Conservation (phyloP, 768 basidiomycete genomes). For the Calocybe gangraenosa region DNA sequence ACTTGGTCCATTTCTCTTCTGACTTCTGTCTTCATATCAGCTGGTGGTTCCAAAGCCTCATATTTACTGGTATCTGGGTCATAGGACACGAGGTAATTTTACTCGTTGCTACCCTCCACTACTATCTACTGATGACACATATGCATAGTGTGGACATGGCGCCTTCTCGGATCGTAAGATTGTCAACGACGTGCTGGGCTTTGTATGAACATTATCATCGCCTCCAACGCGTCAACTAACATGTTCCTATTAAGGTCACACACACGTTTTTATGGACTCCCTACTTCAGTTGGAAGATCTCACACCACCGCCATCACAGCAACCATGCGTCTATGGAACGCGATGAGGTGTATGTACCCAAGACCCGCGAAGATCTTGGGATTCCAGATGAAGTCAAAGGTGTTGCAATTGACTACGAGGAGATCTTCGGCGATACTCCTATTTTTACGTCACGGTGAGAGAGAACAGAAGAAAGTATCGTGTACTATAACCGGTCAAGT, state of each 20-base stretch:
- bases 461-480: too few species aligned
- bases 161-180: slow-evolving; percentile 47
- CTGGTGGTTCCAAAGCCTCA: slow-evolving; percentile 60
- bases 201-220: slow-evolving; percentile 27
- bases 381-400: too few species aligned
- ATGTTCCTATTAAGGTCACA: slow-evolving; percentile 26
- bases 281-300: slow-evolving; percentile 52
- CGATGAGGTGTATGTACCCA: slow-evolving; percentile 58
- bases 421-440: too few species aligned
- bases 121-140: slow-evolving; percentile 2
- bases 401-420: slow-evolving; percentile 43
- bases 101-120: background rate
- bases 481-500: too few species aligned
- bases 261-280: slow-evolving; percentile 50
- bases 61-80: slow-evolving; percentile 56
- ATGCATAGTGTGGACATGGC: slow-evolving; percentile 48
- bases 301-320: slow-evolving; percentile 49
- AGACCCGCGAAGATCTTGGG: slow-evolving; percentile 51
- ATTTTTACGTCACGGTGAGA: too few species aligned
- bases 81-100: slow-evolving; percentile 50
- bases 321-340: slow-evolving; percentile 51
- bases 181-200: slow-evolving; percentile 48
- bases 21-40: slow-evolving; percentile 22
- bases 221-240: background rate
- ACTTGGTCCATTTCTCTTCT: background rate